Conservation (phyloP, 495 filamentous ascomycete species). For the Sphaerosporella brunnea region DNA sequence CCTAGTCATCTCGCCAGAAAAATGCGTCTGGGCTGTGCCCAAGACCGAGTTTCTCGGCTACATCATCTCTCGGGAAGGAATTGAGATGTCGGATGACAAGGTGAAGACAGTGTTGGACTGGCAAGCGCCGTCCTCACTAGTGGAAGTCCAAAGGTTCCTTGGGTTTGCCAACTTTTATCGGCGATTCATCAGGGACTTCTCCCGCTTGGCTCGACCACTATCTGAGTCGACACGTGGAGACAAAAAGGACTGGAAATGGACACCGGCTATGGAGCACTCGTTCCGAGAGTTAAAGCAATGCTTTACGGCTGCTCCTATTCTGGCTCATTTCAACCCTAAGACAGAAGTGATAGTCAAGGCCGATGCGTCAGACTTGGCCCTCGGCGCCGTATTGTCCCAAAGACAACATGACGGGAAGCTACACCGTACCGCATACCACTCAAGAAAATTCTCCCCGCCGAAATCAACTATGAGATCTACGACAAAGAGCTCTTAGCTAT, state of each 20-base stretch:
- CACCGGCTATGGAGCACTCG: background rate
- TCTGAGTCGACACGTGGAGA: background rate
- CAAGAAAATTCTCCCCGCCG: conserved; percentile 1
- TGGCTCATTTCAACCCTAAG: background rate
- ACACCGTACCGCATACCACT: conserved; percentile 6
- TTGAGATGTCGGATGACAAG: conserved; percentile 23
- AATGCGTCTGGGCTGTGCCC: conserved; percentile 5
- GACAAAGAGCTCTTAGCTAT: conserved; percentile 8
- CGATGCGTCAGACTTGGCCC: conserved; percentile 6
- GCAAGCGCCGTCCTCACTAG: background rate
- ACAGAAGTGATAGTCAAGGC: conserved; percentile 1
- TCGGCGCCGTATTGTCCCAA: conserved; percentile 1
- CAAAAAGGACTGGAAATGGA: background rate
- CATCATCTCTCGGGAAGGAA: conserved; percentile 3
- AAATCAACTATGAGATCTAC: conserved; percentile 13
- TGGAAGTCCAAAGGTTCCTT: conserved; percentile 14
- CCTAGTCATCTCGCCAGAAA: conserved; percentile 3
- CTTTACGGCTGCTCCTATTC: background rate
- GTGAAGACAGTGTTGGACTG: conserved; percentile 20
- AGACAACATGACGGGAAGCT: background rate
- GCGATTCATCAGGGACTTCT: conserved; percentile 1
- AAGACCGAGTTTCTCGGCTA: conserved; percentile 12
- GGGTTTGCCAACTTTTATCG: conserved; percentile 18
- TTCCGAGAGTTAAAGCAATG: background rate
- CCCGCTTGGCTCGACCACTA: background rate